Evolutionary conservation across 495 filamentous ascomycete genomes (phyloP), one percentile per base, ranked within the genome.

Genomic region (Lasiosphaeris hirsuta): DNA sequence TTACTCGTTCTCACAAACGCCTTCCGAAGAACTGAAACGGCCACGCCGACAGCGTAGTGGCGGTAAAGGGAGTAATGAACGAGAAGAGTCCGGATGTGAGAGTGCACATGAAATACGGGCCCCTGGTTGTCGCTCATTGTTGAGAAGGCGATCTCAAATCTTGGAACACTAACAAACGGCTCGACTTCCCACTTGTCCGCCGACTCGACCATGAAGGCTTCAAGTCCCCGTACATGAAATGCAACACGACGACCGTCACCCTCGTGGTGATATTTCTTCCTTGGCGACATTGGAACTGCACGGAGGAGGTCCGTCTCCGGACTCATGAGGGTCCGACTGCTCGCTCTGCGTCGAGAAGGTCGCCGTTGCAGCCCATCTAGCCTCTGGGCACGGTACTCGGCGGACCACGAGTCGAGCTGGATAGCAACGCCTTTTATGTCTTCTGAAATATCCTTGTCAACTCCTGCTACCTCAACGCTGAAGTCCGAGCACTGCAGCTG

Each of bases 1-100:
- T 65, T 63, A 60, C 69, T 69, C 0, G 76, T 75, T 37, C 74
- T 79, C 62, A 82, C 75, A 66, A 97, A 89, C 6, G 91, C 89
- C 56, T 86, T 84, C 51, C 81, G 79, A 10, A 98, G 70, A 8
- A 95, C 88, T 56, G 84, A 86, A 17, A 80, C 70, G 30, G 95
- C 95, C 46, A 97, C 82, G 10, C 87, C 88, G 30, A 93, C 77
- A n/a, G 91, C 86, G 65, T 96, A 97, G 65, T 96, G 93, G 5
- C 93, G 86, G 68, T 95, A 97, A 1, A 99, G 79, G 4, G 95
- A 97, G 65, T 97, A 97, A 35, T 96, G 87, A 4, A 96, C 60
- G 56, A 87, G 84, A 2, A 99, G 65, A 7, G 86, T 88, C 65
- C 86, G 88, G 33, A 92, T 77, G 41, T 88, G 78, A 1, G 92